Conservation (phyloP, 371 early-diverging fungal genomes). For the Apophysomyces trapeziformis region DNA sequence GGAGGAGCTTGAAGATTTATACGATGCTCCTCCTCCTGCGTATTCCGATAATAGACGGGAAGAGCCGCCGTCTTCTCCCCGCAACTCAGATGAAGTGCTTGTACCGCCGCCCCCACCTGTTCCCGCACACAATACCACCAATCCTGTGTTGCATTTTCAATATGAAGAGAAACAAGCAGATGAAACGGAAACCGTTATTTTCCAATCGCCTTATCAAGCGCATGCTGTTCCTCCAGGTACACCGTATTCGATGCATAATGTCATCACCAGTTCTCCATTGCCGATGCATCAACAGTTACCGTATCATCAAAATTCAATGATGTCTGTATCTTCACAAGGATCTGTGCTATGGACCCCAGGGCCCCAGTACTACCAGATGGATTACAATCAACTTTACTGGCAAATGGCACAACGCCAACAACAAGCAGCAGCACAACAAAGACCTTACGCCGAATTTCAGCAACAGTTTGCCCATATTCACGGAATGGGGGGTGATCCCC, state of each 20-base stretch:
- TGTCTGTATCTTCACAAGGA: slow-evolving; percentile 15
- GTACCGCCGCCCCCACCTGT: slow-evolving; percentile 22
- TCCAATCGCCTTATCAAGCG: slow-evolving; percentile 25
- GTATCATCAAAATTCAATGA: slow-evolving; percentile 16
- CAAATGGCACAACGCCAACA: slow-evolving; percentile 39
- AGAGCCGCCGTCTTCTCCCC: slow-evolving; percentile 21
- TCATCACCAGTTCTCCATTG: slow-evolving; percentile 25
- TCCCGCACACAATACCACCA: background rate
- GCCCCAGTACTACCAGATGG: slow-evolving; percentile 19
- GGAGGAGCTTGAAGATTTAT: slow-evolving; percentile 34
- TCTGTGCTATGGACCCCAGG: slow-evolving; percentile 13
- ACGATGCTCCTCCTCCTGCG: slow-evolving; percentile 49
- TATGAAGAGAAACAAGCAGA: slow-evolving; percentile 3
- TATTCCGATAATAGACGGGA: slow-evolving; percentile 24
- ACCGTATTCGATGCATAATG: slow-evolving; percentile 17
- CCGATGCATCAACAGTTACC: slow-evolving; percentile 29
- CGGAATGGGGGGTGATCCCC: background rate
- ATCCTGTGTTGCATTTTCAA: slow-evolving; percentile 1
- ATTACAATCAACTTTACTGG: slow-evolving; percentile 47
- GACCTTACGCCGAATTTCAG: slow-evolving; percentile 49
- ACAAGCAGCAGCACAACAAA: slow-evolving; percentile 27
- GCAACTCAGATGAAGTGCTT: slow-evolving; percentile 22
- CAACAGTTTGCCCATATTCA: slow-evolving; percentile 33
- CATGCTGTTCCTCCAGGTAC: slow-evolving; percentile 20
- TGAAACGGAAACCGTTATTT: background rate